Evolutionary conservation across 1,139 yeast species (phyloP).

Genomic region (Debaryomycetaceae sp.): DNA sequence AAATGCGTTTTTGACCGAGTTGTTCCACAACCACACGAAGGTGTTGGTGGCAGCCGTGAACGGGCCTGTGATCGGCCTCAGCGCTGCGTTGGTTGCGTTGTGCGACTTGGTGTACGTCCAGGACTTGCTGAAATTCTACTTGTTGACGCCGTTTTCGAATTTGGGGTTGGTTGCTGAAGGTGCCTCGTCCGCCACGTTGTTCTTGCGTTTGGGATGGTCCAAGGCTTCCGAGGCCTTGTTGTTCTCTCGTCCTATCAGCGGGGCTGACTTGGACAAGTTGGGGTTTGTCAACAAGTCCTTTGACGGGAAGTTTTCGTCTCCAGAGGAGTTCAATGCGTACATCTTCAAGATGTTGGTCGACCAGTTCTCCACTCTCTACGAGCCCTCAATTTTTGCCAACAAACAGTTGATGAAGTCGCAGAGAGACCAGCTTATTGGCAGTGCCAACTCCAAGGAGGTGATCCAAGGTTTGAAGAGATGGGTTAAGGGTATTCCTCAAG

Average conservation of each 20-base stretch:
- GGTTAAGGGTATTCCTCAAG: conserved; percentile 73
- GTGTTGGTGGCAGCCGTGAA: conserved; percentile 72
- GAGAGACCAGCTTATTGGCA: conserved; percentile 41
- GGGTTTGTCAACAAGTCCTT: conserved; percentile 62
- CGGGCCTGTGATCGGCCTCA: conserved; percentile 85
- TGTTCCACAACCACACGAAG: conserved; percentile 70
- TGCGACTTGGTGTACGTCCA: conserved; percentile 75
- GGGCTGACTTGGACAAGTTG: conserved; percentile 51
- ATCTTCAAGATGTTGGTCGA: conserved; percentile 46
- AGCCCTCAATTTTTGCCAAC: conserved; percentile 58
- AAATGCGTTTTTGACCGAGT: conserved; percentile 65
- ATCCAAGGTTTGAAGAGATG: conserved; percentile 67
- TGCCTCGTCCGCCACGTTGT: conserved; percentile 66
- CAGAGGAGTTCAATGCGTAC: conserved; percentile 59
- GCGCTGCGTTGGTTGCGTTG: conserved; percentile 69
- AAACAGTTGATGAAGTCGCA: conserved; percentile 54
- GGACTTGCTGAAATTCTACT: conserved; percentile 53
- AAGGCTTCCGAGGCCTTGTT: conserved; percentile 72
- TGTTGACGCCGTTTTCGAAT: conserved; percentile 77
- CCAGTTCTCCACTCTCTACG: conserved; percentile 49
- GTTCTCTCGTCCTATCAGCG: conserved; percentile 62
- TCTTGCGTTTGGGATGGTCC: conserved; percentile 70
- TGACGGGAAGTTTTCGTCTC: conserved; percentile 40
- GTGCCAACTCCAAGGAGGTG: conserved; percentile 64
- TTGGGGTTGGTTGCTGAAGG: conserved; percentile 87